phyloP scores from a whole-genome alignment of 2,329 filamentous ascomycete genomes.

The Capronia americana region DNA sequence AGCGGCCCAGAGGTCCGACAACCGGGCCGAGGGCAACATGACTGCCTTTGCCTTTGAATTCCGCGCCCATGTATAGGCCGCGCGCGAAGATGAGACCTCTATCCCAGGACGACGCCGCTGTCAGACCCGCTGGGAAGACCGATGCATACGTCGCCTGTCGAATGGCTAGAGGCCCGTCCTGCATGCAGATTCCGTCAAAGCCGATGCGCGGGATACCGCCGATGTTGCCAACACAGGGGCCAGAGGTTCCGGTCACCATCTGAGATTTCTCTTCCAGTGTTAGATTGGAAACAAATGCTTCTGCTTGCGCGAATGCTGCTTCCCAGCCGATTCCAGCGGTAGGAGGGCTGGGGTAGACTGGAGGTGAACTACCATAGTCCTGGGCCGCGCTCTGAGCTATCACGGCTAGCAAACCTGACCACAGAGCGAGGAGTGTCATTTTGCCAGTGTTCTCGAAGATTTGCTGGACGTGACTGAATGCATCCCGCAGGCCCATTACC shows the following conservation, averaged over 20 bases:
- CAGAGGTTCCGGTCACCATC: constrained; percentile 44
- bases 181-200: constrained; percentile 44
- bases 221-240: constrained; percentile 47
- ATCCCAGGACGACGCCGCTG: constrained; percentile 50
- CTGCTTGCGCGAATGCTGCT: constrained; percentile 47
- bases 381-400: constrained; percentile 20
- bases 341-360: constrained; percentile 36
- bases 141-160: constrained; percentile 38
- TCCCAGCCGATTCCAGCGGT: constrained; percentile 46
- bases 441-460: neutral
- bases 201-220: constrained; percentile 43
- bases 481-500: neutral
- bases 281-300: constrained; percentile 48
- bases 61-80: constrained; percentile 45
- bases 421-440: constrained; percentile 20
- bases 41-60: constrained; percentile 52
- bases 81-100: constrained; percentile 44
- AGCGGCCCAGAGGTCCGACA: constrained; percentile 47
- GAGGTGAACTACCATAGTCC: constrained; percentile 27
- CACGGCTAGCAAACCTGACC: constrained; percentile 21
- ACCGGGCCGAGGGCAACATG: constrained; percentile 53
- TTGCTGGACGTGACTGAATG: neutral
- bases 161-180: constrained; percentile 39
- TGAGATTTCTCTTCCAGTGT: constrained; percentile 54
- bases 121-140: constrained; percentile 42